Evolutionary conservation across 1,284 basidiomycete species (phyloP), one percentile per base, ranked within the genome.

Genomic region (Austroboletus niveus): DNA sequence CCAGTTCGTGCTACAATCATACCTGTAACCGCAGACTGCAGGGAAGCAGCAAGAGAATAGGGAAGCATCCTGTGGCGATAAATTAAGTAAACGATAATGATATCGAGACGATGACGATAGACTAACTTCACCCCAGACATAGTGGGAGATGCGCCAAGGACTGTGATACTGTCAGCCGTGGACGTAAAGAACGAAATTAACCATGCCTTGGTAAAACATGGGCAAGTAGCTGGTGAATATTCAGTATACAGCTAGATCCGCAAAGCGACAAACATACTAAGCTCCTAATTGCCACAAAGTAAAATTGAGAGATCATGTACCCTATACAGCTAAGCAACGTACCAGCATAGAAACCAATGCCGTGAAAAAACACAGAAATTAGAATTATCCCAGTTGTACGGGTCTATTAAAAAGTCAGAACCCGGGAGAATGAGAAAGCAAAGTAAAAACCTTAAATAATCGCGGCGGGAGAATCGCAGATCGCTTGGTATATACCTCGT

Each of bases 391-490:
- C 65, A 0, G 78, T 75, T 3, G 78, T 81, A 10, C 78, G 66
- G 1, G 75, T 79, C 56, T 69, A 32, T 11, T 2, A 12, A 24
- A 30, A 29, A 6, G 42, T 67, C 24, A 55, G 42, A 8, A 38
- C 15, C 6, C n/a, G 9, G 17, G 36, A 11, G 38, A 52, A 51
- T 24, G 20, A 5, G 17, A 22, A 39, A 8, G 17, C 17, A 20
- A 27, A 27, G 1, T 29, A 53, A 55, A 31, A 58, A 42, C 64
- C 55, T 68, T 68, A 63, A 80, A 78, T n/a, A 81, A 49, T 8
- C 78, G 67, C 8, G 76, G 72, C 1, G 80, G 76, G 14, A 85
- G 73, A 53, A 85, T 78, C 0, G 82, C 76, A 22, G 72, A 72
- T 11, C 76, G 73, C 51, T 72, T 76, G 0, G 81, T 83, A 32